These are phyloP conservation scores for Coniella lustricola DNA, from an alignment of 2,329 filamentous ascomycete species.

Conservation along the genomic window DNA sequence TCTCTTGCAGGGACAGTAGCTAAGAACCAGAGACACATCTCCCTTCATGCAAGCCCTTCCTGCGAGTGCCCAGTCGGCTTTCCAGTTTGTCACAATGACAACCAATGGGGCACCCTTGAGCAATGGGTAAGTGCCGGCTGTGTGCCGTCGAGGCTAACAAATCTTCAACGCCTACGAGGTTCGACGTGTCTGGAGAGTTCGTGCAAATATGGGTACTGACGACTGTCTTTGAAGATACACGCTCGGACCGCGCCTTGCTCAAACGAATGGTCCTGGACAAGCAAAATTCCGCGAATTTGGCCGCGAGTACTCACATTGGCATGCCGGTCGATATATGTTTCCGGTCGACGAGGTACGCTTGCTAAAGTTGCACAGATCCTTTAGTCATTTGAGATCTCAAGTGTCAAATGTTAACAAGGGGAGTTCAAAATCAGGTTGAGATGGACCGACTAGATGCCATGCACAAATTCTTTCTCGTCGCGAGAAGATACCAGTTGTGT, in stretches of 20 bases:
- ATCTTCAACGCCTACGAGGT: too few species aligned
- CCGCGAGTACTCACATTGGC: slow-evolving; percentile 48
- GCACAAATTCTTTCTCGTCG: slow-evolving; percentile 51
- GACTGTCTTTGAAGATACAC: neutral
- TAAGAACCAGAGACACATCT: neutral
- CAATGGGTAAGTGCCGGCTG: slow-evolving; percentile 1
- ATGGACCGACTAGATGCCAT: slow-evolving; percentile 57
- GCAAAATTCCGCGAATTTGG: slow-evolving; percentile 38
- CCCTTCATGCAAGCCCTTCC: neutral
- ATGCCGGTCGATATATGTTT: slow-evolving; percentile 50
- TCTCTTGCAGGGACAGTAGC: neutral
- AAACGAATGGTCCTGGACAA: neutral
- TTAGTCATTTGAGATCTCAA: neutral
- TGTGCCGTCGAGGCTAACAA: too few species aligned
- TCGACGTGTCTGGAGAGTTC: neutral
- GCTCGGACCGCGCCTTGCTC: slow-evolving; percentile 11
- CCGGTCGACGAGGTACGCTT: slow-evolving; percentile 49
- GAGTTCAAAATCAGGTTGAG: slow-evolving; percentile 32
- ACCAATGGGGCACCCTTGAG: slow-evolving; percentile 1
- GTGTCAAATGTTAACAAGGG: slow-evolving; percentile 1
- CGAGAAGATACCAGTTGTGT: slow-evolving; percentile 27
- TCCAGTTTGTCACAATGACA: slow-evolving; percentile 9
- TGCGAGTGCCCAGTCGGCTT: neutral
- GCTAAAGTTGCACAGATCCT: neutral
- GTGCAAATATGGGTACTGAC: neutral